Base-by-base conservation (phyloP, 2,329 filamentous ascomycete genomes). In the Aureobasidium sp. region DNA sequence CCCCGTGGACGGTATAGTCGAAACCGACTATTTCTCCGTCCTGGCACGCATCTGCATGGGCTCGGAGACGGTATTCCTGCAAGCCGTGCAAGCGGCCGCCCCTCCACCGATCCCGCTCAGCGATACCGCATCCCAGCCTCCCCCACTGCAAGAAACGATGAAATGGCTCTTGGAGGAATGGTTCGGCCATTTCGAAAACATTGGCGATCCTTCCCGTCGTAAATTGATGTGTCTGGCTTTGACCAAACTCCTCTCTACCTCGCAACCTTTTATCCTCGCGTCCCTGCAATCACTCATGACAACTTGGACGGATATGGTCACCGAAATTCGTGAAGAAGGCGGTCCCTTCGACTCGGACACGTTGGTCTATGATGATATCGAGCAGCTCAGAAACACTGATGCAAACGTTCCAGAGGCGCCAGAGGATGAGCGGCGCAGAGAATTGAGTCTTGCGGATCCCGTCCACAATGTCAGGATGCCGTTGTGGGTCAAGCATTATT, bases 21-120 rank as follows among this genome's bases (percentile, higher is more conserved):
- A 95, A 64, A 86, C 86, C 0, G 88, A 95, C 64, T 95, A 95
- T 66, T 86, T 95, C 63, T 80, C 82, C 4, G 82, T 97, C 2
- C 76, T 98, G 2, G 84, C 88, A 2, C 85, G 90, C 1, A 78
- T 97, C 14, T 80, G 84, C 0, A 71, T 95, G 2, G 83, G 84
- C 1, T 85, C 86, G 32, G 88, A 90, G 1, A 70, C 70, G 2
- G 73, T 86, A 2, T 85, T 95, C 59, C 72, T 84, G 11, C 71
- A 75, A 40, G 77, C 75, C 1, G 63, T 80, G 4, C 74, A 79
- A 16, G 59, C 59, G 1, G 58, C 61, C 1, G 58, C 61, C 2
- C 30, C 52, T 21, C 41, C 41, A 11, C 41, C 41, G 11, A 29
- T 47, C n/a, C 44, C 55, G 22, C 44, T 45, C 41, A 44, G 47